Evolutionary conservation across 495 filamentous ascomycete species (phyloP), one percentile per base, ranked within the genome.

Genomic region (Cercophora sp.): DNA sequence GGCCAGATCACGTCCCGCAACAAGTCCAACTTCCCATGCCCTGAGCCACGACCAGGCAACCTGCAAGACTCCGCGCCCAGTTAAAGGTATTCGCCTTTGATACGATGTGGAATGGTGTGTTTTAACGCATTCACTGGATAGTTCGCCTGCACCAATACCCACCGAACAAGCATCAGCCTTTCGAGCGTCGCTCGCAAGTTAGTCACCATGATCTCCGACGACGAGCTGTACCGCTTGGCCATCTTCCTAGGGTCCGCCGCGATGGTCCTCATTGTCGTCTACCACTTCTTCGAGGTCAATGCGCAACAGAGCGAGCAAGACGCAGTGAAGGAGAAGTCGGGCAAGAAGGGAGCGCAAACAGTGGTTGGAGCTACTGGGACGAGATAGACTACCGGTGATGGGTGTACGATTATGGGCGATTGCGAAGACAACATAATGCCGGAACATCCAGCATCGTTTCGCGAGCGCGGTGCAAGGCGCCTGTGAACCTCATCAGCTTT

Each of bases 251-350:
- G 94, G 72, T 90, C 84, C 35, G 79, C 85, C 26, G 82, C 93
- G 60, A 93, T 96, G 91, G 81, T 96, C 48, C 81, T 99, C 57
- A 96, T 96, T 41, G 83, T 97, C 37, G 71, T 96, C 16, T 97
- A 97, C 79, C 90, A 96, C 73, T 97, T 94, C 77, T 85, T 99
- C 60, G 91, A 96, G 64, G 83, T 96, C 76, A 98, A 98, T 68
- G 83, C 91, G 27, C 72, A 77, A 54, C 82, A 88, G 39, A 78
- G 47, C 25, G 36, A 60, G 45, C 27, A 79, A 35, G 71, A 76
- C 11, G 78, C 84, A 23, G 79, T 84, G 45, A 63, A 77, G 57
- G 74, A 76, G 61, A 80, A 88, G 60, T 79, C 80, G n/a, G 79
- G 83, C 1, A 75, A 62, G 31, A 73, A 87, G 29, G 70, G 78